A percentile compares a stretch with the other conserved stretches of the same genome.
phyloP scores from a whole-genome alignment of 441 rosid species.

The Euphorbia schlechtendalii region DNA sequence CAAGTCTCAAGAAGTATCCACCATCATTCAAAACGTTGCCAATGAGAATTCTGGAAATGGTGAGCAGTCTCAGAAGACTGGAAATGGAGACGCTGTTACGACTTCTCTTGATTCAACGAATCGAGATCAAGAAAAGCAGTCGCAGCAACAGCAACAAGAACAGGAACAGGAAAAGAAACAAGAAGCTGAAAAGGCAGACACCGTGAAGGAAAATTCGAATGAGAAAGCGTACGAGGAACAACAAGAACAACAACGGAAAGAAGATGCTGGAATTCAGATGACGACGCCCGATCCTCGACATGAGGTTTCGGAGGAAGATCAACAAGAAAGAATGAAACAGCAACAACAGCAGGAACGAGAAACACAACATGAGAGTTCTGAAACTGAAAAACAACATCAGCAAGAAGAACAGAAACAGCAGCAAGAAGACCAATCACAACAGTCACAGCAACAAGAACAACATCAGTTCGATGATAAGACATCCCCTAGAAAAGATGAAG shows the following conservation, averaged over 20 bases:
- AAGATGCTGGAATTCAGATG: slow-evolving; percentile 35
- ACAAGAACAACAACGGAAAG: slow-evolving; percentile 34
- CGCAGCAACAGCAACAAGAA: too few species aligned
- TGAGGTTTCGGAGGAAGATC: slow-evolving; percentile 28
- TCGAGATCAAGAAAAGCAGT: slow-evolving; percentile 6
- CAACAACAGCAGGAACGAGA: slow-evolving; percentile 25
- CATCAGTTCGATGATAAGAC: slow-evolving; percentile 10
- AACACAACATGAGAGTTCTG: background rate
- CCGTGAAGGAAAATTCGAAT: slow-evolving; percentile 14
- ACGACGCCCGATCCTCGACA: slow-evolving; percentile 28
- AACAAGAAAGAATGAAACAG: slow-evolving; percentile 21
- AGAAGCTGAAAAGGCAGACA: background rate
- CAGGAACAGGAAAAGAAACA: background rate
- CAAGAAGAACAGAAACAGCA: slow-evolving; percentile 13
- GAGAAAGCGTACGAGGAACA: slow-evolving; percentile 30
- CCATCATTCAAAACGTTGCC: slow-evolving; percentile 19
- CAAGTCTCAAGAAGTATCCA: slow-evolving; percentile 43
- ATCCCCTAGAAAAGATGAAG: background rate
- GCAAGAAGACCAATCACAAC: slow-evolving; percentile 21
- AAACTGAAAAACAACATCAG: slow-evolving; percentile 7
- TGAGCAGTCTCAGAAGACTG: slow-evolving; percentile 3
- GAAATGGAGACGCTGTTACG: slow-evolving; percentile 11
- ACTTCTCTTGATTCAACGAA: slow-evolving; percentile 6
- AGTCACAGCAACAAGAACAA: slow-evolving; percentile 10
- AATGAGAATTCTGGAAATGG: slow-evolving; percentile 9